Conservation (phyloP, 2,329 filamentous ascomycete species). For the Botryotinia convoluta region DNA sequence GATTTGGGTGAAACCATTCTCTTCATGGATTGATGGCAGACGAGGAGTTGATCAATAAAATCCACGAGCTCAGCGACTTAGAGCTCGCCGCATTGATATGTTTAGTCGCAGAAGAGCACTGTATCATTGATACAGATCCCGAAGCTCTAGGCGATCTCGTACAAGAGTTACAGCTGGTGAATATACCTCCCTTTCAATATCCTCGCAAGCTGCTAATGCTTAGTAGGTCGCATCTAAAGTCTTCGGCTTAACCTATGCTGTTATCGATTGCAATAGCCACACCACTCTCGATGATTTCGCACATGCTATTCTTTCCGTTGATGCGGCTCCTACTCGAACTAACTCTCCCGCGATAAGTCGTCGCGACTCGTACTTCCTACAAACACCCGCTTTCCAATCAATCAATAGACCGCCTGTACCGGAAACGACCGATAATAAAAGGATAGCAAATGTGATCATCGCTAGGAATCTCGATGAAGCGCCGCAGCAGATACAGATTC, state of each 20-base stretch:
- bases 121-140: constrained; percentile 73
- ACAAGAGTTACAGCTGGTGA: constrained; percentile 69
- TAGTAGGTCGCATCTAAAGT: constrained; percentile 61
- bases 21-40: constrained; percentile 53
- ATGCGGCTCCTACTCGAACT: constrained; percentile 29
- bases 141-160: constrained; percentile 64
- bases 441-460: constrained; percentile 79
- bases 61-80: constrained; percentile 79
- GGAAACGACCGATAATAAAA: constrained; percentile 46
- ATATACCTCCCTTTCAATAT: constrained; percentile 11
- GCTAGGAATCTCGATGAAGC: constrained; percentile 76
- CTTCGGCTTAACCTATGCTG: constrained; percentile 68
- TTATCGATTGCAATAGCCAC: constrained; percentile 68
- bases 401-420: constrained; percentile 36
- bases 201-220: not conserved
- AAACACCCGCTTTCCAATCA: constrained; percentile 33
- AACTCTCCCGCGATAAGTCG: constrained; percentile 33
- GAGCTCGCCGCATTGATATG: constrained; percentile 84
- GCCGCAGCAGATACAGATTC: constrained; percentile 75
- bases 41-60: constrained; percentile 60
- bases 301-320: constrained; percentile 52
- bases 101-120: constrained; percentile 79
- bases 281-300: constrained; percentile 82
- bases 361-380: constrained; percentile 38
- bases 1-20: constrained; percentile 15